A percentile compares a stretch with the other conserved stretches of the same genome.
phyloP scores from a whole-genome alignment of 2,329 filamentous ascomycete genomes.

The Claviceps spartinae region DNA sequence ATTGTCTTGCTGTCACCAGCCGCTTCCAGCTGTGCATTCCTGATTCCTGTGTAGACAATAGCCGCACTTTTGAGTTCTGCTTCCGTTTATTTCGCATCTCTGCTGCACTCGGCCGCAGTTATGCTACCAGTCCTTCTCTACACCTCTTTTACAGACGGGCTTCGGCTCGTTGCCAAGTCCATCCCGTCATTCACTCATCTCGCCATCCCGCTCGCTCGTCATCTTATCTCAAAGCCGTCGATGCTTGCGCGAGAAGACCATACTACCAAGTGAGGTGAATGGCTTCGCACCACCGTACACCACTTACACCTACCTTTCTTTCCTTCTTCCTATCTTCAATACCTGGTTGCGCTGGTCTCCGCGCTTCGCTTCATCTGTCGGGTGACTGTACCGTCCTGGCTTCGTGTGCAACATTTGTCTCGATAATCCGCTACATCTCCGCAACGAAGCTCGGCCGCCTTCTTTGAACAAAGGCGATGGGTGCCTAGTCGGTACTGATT shows the following conservation, averaged over 20 bases:
- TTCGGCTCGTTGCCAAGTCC: constrained; percentile 1
- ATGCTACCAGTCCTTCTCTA: not conserved
- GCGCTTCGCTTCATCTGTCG: not conserved
- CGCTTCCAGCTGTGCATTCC: too few relatives aligned
- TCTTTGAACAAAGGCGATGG: not conserved
- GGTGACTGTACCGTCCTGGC: not conserved
- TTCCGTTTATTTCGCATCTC: not conserved
- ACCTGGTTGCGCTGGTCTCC: not conserved
- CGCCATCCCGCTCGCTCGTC: not conserved
- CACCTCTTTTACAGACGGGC: not conserved
- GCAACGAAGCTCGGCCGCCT: not conserved
- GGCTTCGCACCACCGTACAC: not conserved
- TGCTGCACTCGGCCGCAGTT: constrained; percentile 1
- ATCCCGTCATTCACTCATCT: not conserved
- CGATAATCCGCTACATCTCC: not conserved
- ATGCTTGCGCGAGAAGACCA: not conserved
- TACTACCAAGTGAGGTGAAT: not conserved
- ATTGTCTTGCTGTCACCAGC: too few relatives aligned
- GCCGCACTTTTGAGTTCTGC: not conserved
- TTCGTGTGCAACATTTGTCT: not conserved
- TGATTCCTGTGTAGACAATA: too few relatives aligned
- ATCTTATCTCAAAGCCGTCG: not conserved
- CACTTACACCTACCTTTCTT: not conserved
- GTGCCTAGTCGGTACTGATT: not conserved
- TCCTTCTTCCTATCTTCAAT: not conserved